phyloP scores from a whole-genome alignment of 768 basidiomycete species.

The Podaxis rugospora region DNA sequence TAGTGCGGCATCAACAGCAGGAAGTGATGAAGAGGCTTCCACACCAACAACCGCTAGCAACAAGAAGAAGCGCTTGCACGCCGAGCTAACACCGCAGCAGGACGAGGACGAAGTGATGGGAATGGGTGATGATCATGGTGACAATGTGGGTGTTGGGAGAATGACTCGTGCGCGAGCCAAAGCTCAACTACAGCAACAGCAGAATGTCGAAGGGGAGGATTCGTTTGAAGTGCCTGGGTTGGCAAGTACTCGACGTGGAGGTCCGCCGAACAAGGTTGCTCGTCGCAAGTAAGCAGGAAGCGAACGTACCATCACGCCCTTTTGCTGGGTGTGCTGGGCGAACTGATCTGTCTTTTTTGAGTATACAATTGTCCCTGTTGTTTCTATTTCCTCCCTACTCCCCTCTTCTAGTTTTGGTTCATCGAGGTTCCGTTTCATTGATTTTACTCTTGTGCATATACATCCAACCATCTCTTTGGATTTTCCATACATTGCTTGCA shows the following conservation, averaged over 20 bases:
- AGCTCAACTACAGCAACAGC: constrained; percentile 10
- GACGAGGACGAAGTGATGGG: constrained; percentile 25
- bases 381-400: background rate
- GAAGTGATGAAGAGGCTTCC: constrained; percentile 13
- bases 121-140: background rate
- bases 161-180: constrained; percentile 7
- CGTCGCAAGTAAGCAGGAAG: constrained; percentile 1
- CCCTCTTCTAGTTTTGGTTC: background rate
- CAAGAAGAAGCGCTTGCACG: constrained; percentile 38
- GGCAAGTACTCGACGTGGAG: constrained; percentile 5
- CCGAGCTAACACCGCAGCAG: constrained; percentile 39
- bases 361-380: background rate
- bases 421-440: background rate
- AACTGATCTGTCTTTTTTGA: background rate
- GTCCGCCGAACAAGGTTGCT: constrained; percentile 10
- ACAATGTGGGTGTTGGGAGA: constrained; percentile 7
- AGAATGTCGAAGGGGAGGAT: constrained; percentile 4
- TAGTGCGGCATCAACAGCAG: background rate
- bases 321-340: background rate
- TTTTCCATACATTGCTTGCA: background rate
- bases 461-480: constrained; percentile 9
- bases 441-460: background rate
- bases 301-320: background rate
- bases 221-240: constrained; percentile 11
- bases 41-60: constrained; percentile 13